Evolutionary conservation across 2,329 filamentous ascomycete genomes (phyloP), one percentile per base, ranked within the genome.

Genomic region (Microdochium nivale): DNA sequence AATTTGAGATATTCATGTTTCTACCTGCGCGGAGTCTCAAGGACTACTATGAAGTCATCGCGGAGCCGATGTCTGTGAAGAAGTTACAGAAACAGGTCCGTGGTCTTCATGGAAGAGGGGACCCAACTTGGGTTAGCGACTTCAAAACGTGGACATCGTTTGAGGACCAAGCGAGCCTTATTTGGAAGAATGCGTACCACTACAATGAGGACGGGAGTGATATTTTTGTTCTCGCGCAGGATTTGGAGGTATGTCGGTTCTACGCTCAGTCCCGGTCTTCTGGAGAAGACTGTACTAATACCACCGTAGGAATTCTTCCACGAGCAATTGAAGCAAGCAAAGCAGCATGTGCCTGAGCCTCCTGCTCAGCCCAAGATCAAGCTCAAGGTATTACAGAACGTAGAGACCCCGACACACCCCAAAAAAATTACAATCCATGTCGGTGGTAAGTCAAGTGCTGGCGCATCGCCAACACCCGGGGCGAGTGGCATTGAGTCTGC

Each of bases 141-240:
- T 89, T 90, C 68, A 91, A 89, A 65, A 87, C 75, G 49, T 96
- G 91, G 91, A 78, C 83, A 52, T 78, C 83, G 1, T 89, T 96
- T 58, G 89, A 90, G 65, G 84, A 90, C 51, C 87, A 88, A 61
- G 78, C 88, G 13, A 87, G 84, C 60, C 77, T 88, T 50, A 83
- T 96, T 44, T 96, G 91, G 91, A 79, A 78, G 48, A 96, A 96
- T 67, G 90, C 90, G 0, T 87, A 84, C 61, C 86, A 86, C 53
- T 96, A 92, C 73, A 96, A 96, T 59, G 89, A 96, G 66, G 90
- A 96, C 63, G 88, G 86, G 3, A 96, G 91, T 62, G 86, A 90
- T 16, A 91, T 96, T 49, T 89, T 84, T 56, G 75, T 80, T 23
- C 74, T 94, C 54, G 89, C 90, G 1, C 80, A 84, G 48, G 84